Conservation (phyloP, 2,329 filamentous ascomycete species). For the Xylariaceae sp. region DNA sequence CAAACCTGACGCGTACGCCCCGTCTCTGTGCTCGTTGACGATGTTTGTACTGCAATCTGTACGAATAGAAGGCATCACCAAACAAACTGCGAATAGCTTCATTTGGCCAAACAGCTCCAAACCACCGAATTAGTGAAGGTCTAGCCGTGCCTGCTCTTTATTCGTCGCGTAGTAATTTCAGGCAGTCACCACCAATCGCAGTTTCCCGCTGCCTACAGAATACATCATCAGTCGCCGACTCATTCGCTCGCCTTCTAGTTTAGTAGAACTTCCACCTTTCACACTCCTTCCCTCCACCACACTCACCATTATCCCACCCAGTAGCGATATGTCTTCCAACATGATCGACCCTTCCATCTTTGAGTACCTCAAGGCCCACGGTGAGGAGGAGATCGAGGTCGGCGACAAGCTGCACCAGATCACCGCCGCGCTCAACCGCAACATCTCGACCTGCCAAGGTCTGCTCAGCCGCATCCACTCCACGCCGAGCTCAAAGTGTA, state of each 20-base stretch:
- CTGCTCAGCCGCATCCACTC: conserved; percentile 86
- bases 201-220: background rate
- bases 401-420: conserved; percentile 80
- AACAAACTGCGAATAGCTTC: background rate
- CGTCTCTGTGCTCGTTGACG: too few species aligned
- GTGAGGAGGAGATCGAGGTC: conserved; percentile 79
- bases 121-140: background rate
- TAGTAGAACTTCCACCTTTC: conserved; percentile 1
- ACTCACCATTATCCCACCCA: conserved; percentile 23
- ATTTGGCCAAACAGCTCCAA: background rate
- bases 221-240: background rate
- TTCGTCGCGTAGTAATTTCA: background rate
- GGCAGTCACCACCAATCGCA: background rate
- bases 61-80: background rate
- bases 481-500: conserved; percentile 60
- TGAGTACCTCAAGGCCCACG: conserved; percentile 77
- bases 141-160: background rate
- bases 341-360: conserved; percentile 82
- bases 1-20: too few species aligned
- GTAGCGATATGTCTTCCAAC: conserved; percentile 28
- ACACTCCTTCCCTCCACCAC: background rate
- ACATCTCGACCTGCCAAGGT: conserved; percentile 75
- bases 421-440: conserved; percentile 74
- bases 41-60: too few species aligned
- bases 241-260: background rate